Conservation (phyloP, 768 basidiomycete species). For the Lyophyllum semitale region DNA sequence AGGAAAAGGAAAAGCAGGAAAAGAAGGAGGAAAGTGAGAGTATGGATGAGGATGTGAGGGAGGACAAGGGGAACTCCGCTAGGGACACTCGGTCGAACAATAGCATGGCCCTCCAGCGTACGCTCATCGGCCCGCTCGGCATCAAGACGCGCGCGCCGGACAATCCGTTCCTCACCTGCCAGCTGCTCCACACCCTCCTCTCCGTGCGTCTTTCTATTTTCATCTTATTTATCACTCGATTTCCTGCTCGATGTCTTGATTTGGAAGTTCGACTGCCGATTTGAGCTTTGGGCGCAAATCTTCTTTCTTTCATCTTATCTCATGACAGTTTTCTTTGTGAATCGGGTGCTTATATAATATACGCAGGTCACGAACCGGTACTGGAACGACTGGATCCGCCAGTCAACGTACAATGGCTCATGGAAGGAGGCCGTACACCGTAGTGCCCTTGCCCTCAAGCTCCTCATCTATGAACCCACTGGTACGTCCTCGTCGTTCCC, state of each 20-base stretch:
- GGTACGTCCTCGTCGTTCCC: conserved; percentile 36
- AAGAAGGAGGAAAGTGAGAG: not conserved
- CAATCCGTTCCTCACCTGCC: conserved; percentile 76
- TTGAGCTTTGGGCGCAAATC: too few relatives aligned
- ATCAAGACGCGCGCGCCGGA: conserved; percentile 46
- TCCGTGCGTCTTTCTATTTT: conserved; percentile 24
- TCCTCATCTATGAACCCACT: conserved; percentile 91
- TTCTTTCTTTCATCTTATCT: too few relatives aligned
- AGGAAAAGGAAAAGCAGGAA: not conserved
- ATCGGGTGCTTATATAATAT: not conserved
- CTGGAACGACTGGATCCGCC: conserved; percentile 90
- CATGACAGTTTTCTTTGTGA: not conserved
- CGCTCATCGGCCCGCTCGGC: conserved; percentile 19
- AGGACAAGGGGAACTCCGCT: too few relatives aligned
- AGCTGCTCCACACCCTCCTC: conserved; percentile 58
- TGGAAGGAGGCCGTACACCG: conserved; percentile 97
- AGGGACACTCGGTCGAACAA: not conserved
- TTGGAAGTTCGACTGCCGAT: too few relatives aligned
- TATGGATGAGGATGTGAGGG: not conserved
- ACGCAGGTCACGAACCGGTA: conserved; percentile 69
- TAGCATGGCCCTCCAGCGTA: not conserved
- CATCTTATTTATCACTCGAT: too few relatives aligned
- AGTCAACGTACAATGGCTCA: conserved; percentile 85
- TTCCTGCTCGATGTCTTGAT: too few relatives aligned
- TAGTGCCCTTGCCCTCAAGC: conserved; percentile 90